These are phyloP conservation scores for Physocladia obscura DNA, from an alignment of 192 early-diverging fungal species.

Conservation along the genomic window DNA sequence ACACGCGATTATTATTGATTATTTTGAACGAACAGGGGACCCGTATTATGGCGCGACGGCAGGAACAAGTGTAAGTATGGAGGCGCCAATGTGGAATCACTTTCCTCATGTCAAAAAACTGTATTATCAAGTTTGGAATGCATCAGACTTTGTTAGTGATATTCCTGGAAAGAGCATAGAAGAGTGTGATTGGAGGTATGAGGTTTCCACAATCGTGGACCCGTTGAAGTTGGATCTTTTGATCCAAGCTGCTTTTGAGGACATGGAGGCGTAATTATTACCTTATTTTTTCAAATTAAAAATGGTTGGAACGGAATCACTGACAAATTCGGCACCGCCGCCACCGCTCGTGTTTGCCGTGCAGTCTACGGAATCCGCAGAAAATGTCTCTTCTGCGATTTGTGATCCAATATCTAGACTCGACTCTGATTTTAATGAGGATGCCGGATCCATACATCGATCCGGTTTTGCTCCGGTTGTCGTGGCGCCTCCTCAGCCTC, in stretches of 20 bases:
- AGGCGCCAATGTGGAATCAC: conserved; percentile 42
- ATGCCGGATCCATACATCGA: too few species aligned
- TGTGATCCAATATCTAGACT: too few species aligned
- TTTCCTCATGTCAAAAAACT: conserved; percentile 36
- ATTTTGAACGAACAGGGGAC: conserved; percentile 30
- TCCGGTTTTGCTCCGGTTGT: too few species aligned
- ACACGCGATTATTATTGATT: conserved; percentile 40
- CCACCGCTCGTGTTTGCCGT: too few species aligned
- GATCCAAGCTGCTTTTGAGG: conserved; percentile 36
- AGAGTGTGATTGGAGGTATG: conserved; percentile 29
- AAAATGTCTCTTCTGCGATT: too few species aligned
- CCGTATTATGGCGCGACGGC: conserved; percentile 7
- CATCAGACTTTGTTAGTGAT: conserved; percentile 16
- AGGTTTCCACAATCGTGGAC: conserved; percentile 22
- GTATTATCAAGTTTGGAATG: conserved; percentile 38
- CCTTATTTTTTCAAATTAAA: too few species aligned
- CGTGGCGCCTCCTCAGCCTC: too few species aligned
- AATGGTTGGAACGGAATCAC: too few species aligned
- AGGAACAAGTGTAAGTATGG: conserved; percentile 30
- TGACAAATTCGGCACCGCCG: too few species aligned
- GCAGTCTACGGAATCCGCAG: too few species aligned
- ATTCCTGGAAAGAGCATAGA: conserved; percentile 17
- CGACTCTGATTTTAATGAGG: too few species aligned
- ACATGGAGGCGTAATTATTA: conserved; percentile 31
- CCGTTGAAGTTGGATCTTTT: conserved; percentile 16